phyloP scores from a whole-genome alignment of 2,329 filamentous ascomycete species.

The Aspergillus terreus region DNA sequence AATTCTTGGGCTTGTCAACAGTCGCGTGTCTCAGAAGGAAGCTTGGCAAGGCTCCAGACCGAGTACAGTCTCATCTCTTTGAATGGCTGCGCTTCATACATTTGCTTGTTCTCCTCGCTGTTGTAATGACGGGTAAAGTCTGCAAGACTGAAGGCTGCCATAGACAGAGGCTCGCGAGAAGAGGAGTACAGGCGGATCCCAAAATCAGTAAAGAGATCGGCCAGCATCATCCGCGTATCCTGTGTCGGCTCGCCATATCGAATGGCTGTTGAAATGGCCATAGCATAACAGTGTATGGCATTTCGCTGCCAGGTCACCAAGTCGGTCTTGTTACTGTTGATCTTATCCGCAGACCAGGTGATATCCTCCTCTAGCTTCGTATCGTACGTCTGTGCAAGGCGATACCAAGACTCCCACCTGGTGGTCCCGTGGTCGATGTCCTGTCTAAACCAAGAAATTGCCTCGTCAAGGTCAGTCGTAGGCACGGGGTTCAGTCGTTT shows the following conservation, averaged over 20 bases:
- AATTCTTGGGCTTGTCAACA: constrained; percentile 56
- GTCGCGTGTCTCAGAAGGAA: constrained; percentile 59
- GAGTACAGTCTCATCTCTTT: constrained; percentile 56
- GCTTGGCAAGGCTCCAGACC: constrained; percentile 64
- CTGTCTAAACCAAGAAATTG: constrained; percentile 72
- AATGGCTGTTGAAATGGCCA: constrained; percentile 62
- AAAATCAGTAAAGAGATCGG: constrained; percentile 66
- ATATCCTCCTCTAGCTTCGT: constrained; percentile 83
- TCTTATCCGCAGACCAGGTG: constrained; percentile 84
- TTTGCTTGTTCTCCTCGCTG: constrained; percentile 48
- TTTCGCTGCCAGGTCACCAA: constrained; percentile 71
- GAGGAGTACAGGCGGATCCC: constrained; percentile 66
- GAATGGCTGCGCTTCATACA: constrained; percentile 58
- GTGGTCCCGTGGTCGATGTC: constrained; percentile 79
- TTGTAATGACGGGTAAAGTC: constrained; percentile 62
- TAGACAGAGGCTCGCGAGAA: constrained; percentile 63
- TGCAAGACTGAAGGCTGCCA: constrained; percentile 62
- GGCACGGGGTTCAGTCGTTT: constrained; percentile 74
- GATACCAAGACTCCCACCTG: constrained; percentile 88
- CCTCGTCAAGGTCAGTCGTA: constrained; percentile 79
- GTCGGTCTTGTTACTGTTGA: constrained; percentile 77
- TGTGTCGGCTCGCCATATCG: constrained; percentile 52
- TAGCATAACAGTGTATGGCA: constrained; percentile 76
- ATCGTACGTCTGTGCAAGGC: constrained; percentile 81
- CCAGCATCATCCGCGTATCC: constrained; percentile 55